Base-by-base conservation (phyloP, 2,329 filamentous ascomycete species). In the Triangularia verruculosa region DNA sequence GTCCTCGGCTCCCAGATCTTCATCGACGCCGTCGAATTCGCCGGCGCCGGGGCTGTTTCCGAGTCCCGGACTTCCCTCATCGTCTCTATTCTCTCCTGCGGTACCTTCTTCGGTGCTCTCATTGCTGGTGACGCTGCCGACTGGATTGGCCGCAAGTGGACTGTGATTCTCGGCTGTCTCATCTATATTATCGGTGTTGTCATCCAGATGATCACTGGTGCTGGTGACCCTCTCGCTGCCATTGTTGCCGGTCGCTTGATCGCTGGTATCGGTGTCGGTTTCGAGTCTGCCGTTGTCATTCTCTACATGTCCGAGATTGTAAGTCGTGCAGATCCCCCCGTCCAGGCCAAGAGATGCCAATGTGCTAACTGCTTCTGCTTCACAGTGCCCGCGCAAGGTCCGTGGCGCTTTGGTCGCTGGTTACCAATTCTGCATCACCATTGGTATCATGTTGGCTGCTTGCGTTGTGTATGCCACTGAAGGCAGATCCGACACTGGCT, bases 251-350 rank as follows among this genome's bases (percentile, higher is more conserved):
- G 91, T 74, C 90, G 90, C 82, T 78, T 93, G 63, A 78, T 94
- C 70, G 88, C 90, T 56, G 91, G 91, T 75, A 75, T 92, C 62
- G 91, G 91, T 82, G 89, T 93, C 71, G 91, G 90, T 73, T 92
- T 92, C 74, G 89, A 91, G 70, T 92, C 89, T 8, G 89, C 90
- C 71, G 87, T 92, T 71, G 87, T 93, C 76, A 91, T 93, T 73
- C 82, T 93, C 66, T 93, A 95, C 85, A 94, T 95, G 91, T 92
- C 89, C 57, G 91, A 93, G 78, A 91, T 93, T 74, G 82, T 81
- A 77, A 80, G 75, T 77, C 27, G 47, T 15, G 30, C 8, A 25
- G 52, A 12, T 12, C 0, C n/a, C n/a, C n/a, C n/a, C 11, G 28
- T 24, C 1, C 9, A 13, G 15, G 12, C 51, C 27, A 28, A 32